A percentile compares a stretch with the other conserved stretches of the same genome.
Conservation (phyloP, 2,329 filamentous ascomycete genomes). For the Penicillium digitatum region DNA sequence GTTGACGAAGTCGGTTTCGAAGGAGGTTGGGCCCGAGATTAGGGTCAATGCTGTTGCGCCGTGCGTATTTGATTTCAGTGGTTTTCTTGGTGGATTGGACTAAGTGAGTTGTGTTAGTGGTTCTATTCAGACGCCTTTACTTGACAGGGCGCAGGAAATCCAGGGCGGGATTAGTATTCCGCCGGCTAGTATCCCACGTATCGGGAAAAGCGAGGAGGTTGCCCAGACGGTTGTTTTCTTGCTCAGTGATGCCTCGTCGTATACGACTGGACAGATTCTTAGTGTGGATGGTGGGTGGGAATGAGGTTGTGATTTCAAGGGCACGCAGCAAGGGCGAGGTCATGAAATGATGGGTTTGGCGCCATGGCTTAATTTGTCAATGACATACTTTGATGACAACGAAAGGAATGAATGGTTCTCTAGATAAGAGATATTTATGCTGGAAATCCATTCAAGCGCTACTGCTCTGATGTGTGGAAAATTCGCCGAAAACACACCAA, state of each 20-base stretch:
- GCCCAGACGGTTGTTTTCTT: conserved; percentile 49
- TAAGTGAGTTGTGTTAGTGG: conserved; percentile 21
- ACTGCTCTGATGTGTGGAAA: conserved; percentile 6
- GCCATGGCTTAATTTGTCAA: background rate
- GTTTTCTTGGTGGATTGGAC: background rate
- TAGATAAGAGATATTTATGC: background rate
- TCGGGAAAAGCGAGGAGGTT: conserved; percentile 34
- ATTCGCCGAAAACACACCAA: conserved; percentile 1
- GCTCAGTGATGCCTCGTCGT: conserved; percentile 45
- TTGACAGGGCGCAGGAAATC: conserved; percentile 26
- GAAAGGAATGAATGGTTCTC: background rate
- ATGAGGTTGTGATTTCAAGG: background rate
- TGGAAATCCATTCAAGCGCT: conserved; percentile 2
- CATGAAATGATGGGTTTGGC: background rate
- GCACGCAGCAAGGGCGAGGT: background rate
- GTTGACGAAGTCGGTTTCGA: conserved; percentile 38
- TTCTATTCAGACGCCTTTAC: conserved; percentile 33
- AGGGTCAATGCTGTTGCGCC: conserved; percentile 44
- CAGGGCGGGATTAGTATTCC: conserved; percentile 17
- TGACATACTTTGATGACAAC: background rate
- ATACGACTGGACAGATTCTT: conserved; percentile 46
- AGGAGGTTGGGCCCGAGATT: conserved; percentile 36
- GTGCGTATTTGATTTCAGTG: conserved; percentile 29
- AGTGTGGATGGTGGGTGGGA: conserved; percentile 49
- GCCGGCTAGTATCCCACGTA: conserved; percentile 25